Percentiles rank a stretch among this genome's conserved stretches.
Conservation (phyloP, 352 stramenopile genomes). For the Pilasporangium apinafurcum region DNA sequence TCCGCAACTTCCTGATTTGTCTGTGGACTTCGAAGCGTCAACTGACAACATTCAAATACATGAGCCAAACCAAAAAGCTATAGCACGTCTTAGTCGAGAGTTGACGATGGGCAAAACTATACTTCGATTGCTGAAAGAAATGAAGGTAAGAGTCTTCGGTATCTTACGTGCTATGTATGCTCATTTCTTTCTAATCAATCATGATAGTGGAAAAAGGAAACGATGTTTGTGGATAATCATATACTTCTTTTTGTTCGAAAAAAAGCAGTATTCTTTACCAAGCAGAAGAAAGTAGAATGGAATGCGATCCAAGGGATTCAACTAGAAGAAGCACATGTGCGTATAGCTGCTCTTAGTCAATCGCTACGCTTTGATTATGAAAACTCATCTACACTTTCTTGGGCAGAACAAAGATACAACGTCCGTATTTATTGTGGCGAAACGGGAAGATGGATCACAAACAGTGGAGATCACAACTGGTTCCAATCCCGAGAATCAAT, state of each 20-base stretch:
- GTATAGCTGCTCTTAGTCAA: not conserved
- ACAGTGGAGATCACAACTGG: constrained; percentile 22
- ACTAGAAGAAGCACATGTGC: constrained; percentile 18
- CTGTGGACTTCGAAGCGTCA: too few relatives aligned
- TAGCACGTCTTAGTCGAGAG: constrained; percentile 5
- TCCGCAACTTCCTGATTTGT: too few relatives aligned
- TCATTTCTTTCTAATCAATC: too few relatives aligned
- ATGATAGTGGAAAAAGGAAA: constrained; percentile 30
- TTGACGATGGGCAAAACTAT: constrained; percentile 8
- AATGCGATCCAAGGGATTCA: constrained; percentile 22
- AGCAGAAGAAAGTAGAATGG: constrained; percentile 22
- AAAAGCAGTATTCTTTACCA: constrained; percentile 20
- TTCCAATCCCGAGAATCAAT: constrained; percentile 13
- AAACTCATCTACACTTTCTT: not conserved
- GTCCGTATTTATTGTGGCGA: constrained; percentile 31
- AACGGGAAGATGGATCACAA: constrained; percentile 16
- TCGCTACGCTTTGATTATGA: not conserved
- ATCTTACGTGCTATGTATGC: too few relatives aligned
- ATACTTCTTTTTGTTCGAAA: constrained; percentile 26
- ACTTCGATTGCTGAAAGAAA: constrained; percentile 11
- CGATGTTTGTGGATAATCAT: constrained; percentile 17
- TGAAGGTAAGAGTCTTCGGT: too few relatives aligned
- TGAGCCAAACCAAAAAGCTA: not conserved
- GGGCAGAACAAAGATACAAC: constrained; percentile 20
- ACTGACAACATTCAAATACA: not conserved